These are phyloP conservation scores for Lactarius psammicola DNA, from an alignment of 768 basidiomycete genomes.

Conservation along the genomic window DNA sequence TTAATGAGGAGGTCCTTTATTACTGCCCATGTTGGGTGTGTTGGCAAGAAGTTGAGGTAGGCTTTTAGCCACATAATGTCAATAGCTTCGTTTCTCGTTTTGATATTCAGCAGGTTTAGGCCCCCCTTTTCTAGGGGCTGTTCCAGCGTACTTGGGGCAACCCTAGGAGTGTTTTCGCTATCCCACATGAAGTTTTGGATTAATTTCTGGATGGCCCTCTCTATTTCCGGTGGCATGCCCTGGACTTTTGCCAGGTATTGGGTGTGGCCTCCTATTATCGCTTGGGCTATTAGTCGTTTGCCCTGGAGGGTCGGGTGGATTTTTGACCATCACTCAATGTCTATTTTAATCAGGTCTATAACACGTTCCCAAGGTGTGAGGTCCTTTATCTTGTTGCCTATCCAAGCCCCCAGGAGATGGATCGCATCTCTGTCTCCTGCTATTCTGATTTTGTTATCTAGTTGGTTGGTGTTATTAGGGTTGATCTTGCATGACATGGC, in stretches of 20 bases:
- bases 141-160: neutral
- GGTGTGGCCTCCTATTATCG: too few species aligned
- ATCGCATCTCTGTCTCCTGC: conserved; percentile 33
- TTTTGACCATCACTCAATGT: too few species aligned
- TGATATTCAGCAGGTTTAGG: neutral
- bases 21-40: conserved; percentile 26
- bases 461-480: too few species aligned
- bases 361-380: too few species aligned
- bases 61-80: conserved; percentile 24
- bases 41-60: too few species aligned
- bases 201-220: conserved; percentile 23
- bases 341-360: too few species aligned
- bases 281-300: neutral
- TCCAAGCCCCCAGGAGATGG: too few species aligned
- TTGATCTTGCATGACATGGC: too few species aligned
- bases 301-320: too few species aligned
- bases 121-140: conserved; percentile 10
- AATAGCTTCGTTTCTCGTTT: conserved; percentile 20
- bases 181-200: conserved; percentile 19
- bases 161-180: neutral
- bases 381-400: too few species aligned
- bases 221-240: neutral
- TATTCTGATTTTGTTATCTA: too few species aligned
- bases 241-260: too few species aligned
- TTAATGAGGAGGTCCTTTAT: conserved; percentile 3